Conservation (phyloP, 192 early-diverging fungal species). For the Entrophospora sp. region DNA sequence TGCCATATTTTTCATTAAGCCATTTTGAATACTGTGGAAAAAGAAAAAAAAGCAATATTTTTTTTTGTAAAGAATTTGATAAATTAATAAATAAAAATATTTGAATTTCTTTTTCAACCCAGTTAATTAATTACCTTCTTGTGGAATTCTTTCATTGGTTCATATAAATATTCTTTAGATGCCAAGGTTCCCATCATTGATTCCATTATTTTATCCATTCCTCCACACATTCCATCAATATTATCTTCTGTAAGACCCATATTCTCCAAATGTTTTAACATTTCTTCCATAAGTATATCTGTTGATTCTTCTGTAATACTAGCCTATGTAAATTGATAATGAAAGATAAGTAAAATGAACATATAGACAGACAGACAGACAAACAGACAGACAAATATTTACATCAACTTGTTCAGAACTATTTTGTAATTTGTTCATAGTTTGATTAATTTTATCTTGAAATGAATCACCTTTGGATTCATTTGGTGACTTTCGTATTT, state of each 20-base stretch:
- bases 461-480: slow-evolving; percentile 44
- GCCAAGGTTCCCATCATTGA: slow-evolving; percentile 86
- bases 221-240: slow-evolving; percentile 66
- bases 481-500: not conserved
- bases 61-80: too few relatives aligned
- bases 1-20: slow-evolving; percentile 70
- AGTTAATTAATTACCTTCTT: slow-evolving; percentile 29
- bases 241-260: slow-evolving; percentile 41
- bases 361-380: too few relatives aligned
- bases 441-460: slow-evolving; percentile 82
- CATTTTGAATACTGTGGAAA: slow-evolving; percentile 95
- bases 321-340: slow-evolving; percentile 30
- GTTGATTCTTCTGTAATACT: slow-evolving; percentile 42
- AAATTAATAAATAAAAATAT: not conserved
- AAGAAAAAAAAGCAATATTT: too few relatives aligned
- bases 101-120: not conserved
- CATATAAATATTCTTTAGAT: slow-evolving; percentile 88
- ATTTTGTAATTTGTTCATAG: slow-evolving; percentile 81
- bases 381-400: too few relatives aligned
- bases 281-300: slow-evolving; percentile 52
- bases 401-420: slow-evolving; percentile 81
- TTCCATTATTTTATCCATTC: slow-evolving; percentile 81
- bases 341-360: too few relatives aligned
- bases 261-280: slow-evolving; percentile 72
- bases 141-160: slow-evolving; percentile 89